A percentile compares a stretch with the other conserved stretches of the same genome.
Conservation (phyloP, 1,139 yeast genomes). For the Suhomyces taliae region DNA sequence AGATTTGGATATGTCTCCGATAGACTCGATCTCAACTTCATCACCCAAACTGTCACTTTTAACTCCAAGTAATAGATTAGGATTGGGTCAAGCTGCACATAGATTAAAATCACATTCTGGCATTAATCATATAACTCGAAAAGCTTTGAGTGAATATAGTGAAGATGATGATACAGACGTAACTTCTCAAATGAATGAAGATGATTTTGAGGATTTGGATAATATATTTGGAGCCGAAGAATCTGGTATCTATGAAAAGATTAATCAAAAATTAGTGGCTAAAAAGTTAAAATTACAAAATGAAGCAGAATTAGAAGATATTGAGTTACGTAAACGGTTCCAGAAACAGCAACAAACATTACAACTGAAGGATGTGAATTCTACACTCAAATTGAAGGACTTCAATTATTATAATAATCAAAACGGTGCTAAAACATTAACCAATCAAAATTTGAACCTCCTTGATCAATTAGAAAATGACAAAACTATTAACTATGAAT, state of each 20-base stretch:
- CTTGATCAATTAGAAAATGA: constrained; percentile 36
- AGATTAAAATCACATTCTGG: constrained; percentile 1
- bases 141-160: constrained; percentile 37
- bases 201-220: constrained; percentile 44
- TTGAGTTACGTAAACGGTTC: constrained; percentile 25
- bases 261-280: constrained; percentile 18
- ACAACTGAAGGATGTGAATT: constrained; percentile 17
- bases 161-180: constrained; percentile 43
- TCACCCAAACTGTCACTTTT: constrained; percentile 23
- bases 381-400: constrained; percentile 34
- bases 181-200: constrained; percentile 42
- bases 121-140: constrained; percentile 11
- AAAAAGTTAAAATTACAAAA: constrained; percentile 29
- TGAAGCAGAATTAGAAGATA: constrained; percentile 40
- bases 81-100: constrained; percentile 4
- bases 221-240: constrained; percentile 42
- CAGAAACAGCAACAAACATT: constrained; percentile 14
- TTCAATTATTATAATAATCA: constrained; percentile 17
- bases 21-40: constrained; percentile 25
- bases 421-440: constrained; percentile 9
- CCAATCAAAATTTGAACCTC: constrained; percentile 18
- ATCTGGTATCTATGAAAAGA: constrained; percentile 32
- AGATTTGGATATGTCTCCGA: constrained; percentile 12
- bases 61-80: constrained; percentile 10
- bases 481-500: constrained; percentile 37